Percentiles rank a stretch among this genome's conserved stretches.
These are phyloP conservation scores for Colletotrichum liriopes DNA, from an alignment of 2,329 filamentous ascomycete genomes.

Conservation along the genomic window DNA sequence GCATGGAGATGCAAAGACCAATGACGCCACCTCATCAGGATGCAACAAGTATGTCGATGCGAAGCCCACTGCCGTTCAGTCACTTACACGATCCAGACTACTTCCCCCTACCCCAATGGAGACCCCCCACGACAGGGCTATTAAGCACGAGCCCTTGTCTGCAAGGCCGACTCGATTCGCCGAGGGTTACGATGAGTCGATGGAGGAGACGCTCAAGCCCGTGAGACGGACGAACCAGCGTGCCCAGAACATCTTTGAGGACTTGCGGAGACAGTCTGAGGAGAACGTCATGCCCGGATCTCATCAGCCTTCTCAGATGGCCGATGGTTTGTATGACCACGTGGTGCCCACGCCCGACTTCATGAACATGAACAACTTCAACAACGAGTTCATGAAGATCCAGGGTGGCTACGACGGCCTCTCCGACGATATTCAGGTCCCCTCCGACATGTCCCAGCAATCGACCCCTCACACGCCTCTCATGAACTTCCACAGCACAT, in stretches of 20 bases:
- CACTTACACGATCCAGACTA: constrained; percentile 63
- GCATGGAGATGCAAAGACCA: constrained; percentile 65
- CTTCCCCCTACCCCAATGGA: constrained; percentile 79
- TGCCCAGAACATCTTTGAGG: constrained; percentile 69
- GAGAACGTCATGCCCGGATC: constrained; percentile 56
- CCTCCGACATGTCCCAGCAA: constrained; percentile 65
- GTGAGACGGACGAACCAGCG: constrained; percentile 60
- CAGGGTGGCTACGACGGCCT: constrained; percentile 53
- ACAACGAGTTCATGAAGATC: constrained; percentile 61
- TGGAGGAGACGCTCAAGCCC: constrained; percentile 78
- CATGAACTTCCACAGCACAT: constrained; percentile 60
- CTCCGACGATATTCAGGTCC: constrained; percentile 56
- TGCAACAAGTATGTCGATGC: constrained; percentile 67
- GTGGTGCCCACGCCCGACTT: constrained; percentile 71
- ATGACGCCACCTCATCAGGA: constrained; percentile 75
- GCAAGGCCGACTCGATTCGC: constrained; percentile 66
- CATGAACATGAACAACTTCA: constrained; percentile 67
- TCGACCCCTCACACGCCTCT: constrained; percentile 68
- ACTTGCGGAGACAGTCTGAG: constrained; percentile 71
- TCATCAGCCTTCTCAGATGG: constrained; percentile 36
- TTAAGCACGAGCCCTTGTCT: constrained; percentile 56
- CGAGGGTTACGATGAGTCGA: constrained; percentile 75
- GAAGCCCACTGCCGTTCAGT: neutral
- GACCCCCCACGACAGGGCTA: constrained; percentile 68
- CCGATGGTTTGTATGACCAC: constrained; percentile 62